These are phyloP conservation scores for Aspergillus incahuasiensis DNA, from an alignment of 495 filamentous ascomycete genomes.

Conservation along the genomic window DNA sequence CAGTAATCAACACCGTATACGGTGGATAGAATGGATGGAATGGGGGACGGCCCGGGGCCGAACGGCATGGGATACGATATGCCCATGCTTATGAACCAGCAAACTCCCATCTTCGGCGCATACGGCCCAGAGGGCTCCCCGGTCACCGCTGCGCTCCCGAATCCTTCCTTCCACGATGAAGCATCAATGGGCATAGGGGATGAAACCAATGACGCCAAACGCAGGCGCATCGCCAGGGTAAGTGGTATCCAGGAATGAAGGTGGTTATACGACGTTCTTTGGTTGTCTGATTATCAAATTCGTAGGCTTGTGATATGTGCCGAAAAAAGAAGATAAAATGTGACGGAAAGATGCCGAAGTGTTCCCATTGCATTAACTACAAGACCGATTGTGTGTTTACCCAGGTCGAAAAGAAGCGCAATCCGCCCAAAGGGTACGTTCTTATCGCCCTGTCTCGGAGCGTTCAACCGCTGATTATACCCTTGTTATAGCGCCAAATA, in stretches of 20 bases:
- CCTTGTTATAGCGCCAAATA: slow-evolving; percentile 73
- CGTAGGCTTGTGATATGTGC: slow-evolving; percentile 95
- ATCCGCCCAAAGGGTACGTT: slow-evolving; percentile 89
- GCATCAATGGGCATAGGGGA: slow-evolving; percentile 49
- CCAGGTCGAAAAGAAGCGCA: slow-evolving; percentile 97
- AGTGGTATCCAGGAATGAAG: slow-evolving; percentile 30
- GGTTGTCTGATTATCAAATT: slow-evolving; percentile 1
- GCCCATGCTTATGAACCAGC: slow-evolving; percentile 52
- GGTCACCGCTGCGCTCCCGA: slow-evolving; percentile 52
- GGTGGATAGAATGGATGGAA: slow-evolving; percentile 36
- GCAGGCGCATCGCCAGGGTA: slow-evolving; percentile 88
- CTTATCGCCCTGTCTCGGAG: not conserved
- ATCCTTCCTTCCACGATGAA: slow-evolving; percentile 58
- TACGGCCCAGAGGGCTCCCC: slow-evolving; percentile 59
- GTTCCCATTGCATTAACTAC: slow-evolving; percentile 96
- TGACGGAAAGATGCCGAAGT: slow-evolving; percentile 91
- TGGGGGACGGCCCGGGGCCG: slow-evolving; percentile 34
- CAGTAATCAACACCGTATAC: not conserved
- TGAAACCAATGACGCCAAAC: slow-evolving; percentile 71
- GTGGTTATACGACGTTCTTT: not conserved
- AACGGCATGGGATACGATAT: slow-evolving; percentile 42
- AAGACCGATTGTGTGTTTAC: slow-evolving; percentile 98
- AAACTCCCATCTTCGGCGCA: slow-evolving; percentile 66
- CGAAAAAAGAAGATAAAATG: slow-evolving; percentile 99
- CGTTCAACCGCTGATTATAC: slow-evolving; percentile 17